Conservation (phyloP, 345 rosid genomes). For the Bruguiera parviflora region DNA sequence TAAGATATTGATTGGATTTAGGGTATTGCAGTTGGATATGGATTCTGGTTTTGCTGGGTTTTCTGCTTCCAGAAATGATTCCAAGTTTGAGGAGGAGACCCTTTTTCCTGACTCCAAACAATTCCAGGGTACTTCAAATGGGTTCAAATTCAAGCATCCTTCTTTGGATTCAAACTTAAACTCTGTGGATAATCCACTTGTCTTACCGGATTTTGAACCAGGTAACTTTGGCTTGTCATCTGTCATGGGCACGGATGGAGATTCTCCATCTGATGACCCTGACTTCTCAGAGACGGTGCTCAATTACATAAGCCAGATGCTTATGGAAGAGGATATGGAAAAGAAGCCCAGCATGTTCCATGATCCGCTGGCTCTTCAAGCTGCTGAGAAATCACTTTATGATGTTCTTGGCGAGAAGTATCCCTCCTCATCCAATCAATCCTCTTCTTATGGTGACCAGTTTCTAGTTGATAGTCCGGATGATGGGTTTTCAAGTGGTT, state of each 20-base stretch:
- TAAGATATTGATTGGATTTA: slow-evolving; percentile 4
- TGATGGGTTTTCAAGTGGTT: slow-evolving; percentile 32
- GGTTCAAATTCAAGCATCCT: slow-evolving; percentile 33
- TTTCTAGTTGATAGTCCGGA: slow-evolving; percentile 40
- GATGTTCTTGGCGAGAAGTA: slow-evolving; percentile 48
- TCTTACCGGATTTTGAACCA: slow-evolving; percentile 23
- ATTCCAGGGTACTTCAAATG: slow-evolving; percentile 21
- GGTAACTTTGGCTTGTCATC: slow-evolving; percentile 18
- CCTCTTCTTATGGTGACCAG: slow-evolving; percentile 22
- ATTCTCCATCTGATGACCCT: slow-evolving; percentile 50
- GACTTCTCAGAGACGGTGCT: slow-evolving; percentile 49
- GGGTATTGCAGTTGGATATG: slow-evolving; percentile 18
- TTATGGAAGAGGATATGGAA: slow-evolving; percentile 69
- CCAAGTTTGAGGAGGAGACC: slow-evolving; percentile 10
- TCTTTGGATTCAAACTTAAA: slow-evolving; percentile 28
- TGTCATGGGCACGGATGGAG: slow-evolving; percentile 18
- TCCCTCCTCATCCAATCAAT: slow-evolving; percentile 22
- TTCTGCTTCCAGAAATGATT: slow-evolving; percentile 12
- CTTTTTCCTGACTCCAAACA: slow-evolving; percentile 4
- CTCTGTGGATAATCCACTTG: slow-evolving; percentile 19
- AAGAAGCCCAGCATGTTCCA: slow-evolving; percentile 45
- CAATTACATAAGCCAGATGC: slow-evolving; percentile 57
- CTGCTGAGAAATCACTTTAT: slow-evolving; percentile 62
- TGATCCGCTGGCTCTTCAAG: slow-evolving; percentile 53
- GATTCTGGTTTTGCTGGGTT: slow-evolving; percentile 21